Conservation (phyloP, 441 rosid genomes). For the Sinapis alba region DNA sequence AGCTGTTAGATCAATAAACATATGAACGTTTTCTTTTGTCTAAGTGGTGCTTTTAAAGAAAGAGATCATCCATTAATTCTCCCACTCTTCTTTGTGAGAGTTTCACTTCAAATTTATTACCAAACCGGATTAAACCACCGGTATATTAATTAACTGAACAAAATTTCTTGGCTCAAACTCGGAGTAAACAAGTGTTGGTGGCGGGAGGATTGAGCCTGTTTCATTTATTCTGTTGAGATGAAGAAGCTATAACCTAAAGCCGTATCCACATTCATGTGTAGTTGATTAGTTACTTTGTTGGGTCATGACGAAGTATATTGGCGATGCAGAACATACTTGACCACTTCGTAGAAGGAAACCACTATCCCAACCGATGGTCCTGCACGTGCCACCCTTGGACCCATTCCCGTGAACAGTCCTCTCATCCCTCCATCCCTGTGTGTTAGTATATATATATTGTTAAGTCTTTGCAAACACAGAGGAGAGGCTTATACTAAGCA, state of each 20-base stretch:
- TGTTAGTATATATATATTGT: slow-evolving; percentile 1
- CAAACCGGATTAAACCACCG: slow-evolving; percentile 2
- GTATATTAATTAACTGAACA: slow-evolving; percentile 4
- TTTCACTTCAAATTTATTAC: neutral
- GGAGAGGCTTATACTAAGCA: neutral
- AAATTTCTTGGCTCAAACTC: slow-evolving; percentile 20
- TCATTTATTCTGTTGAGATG: slow-evolving; percentile 13
- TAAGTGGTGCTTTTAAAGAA: neutral
- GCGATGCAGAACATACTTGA: slow-evolving; percentile 67
- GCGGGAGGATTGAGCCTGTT: slow-evolving; percentile 17
- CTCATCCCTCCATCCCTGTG: slow-evolving; percentile 82
- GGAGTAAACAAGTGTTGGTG: neutral
- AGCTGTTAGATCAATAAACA: neutral
- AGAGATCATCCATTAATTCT: neutral
- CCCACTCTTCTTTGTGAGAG: neutral
- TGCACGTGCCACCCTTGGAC: slow-evolving; percentile 90
- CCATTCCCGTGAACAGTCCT: slow-evolving; percentile 84
- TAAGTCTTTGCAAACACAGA: slow-evolving; percentile 20
- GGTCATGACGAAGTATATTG: slow-evolving; percentile 44
- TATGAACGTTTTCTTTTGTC: neutral
- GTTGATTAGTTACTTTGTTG: slow-evolving; percentile 5
- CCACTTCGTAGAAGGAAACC: slow-evolving; percentile 91
- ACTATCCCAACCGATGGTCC: slow-evolving; percentile 99
- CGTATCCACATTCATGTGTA: slow-evolving; percentile 36
- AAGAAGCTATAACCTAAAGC: slow-evolving; percentile 22